Evolutionary conservation across 345 rosid genomes (phyloP).

Genomic region (Eucalyptus tenuipes): DNA sequence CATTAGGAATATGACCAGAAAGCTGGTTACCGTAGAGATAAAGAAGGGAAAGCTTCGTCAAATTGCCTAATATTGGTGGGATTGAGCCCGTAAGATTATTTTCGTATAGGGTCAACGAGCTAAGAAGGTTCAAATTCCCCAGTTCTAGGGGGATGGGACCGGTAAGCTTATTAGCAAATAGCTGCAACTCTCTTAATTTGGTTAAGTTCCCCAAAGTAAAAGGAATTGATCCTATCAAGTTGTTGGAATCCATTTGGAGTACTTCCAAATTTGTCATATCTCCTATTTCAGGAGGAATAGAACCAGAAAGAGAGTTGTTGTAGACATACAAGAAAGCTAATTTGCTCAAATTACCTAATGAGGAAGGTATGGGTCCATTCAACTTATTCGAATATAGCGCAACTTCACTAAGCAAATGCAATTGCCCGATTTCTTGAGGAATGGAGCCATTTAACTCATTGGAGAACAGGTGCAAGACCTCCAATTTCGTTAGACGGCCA

Average conservation of each 20-base stretch:
- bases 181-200: background rate
- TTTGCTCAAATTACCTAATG: background rate
- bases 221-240: background rate
- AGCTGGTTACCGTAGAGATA: background rate
- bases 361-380: conserved; percentile 8
- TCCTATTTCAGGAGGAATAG: conserved; percentile 9
- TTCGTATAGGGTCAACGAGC: background rate
- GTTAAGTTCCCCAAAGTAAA: background rate
- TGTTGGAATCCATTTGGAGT: background rate
- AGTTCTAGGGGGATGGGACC: conserved; percentile 2
- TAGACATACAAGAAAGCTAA: background rate
- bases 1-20: background rate
- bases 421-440: conserved; percentile 6
- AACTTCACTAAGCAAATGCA: background rate
- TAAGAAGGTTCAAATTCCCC: background rate
- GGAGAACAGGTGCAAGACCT: background rate
- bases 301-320: background rate
- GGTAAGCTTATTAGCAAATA: background rate
- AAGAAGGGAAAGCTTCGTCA: background rate
- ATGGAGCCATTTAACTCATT: conserved; percentile 4
- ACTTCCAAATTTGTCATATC: background rate
- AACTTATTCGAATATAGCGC: conserved; percentile 1
- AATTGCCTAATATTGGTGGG: too few relatives aligned
- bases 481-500: background rate
- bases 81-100: background rate